Evolutionary conservation across 2,329 filamentous ascomycete species (phyloP).

Genomic region (Pezicula radicicola): DNA sequence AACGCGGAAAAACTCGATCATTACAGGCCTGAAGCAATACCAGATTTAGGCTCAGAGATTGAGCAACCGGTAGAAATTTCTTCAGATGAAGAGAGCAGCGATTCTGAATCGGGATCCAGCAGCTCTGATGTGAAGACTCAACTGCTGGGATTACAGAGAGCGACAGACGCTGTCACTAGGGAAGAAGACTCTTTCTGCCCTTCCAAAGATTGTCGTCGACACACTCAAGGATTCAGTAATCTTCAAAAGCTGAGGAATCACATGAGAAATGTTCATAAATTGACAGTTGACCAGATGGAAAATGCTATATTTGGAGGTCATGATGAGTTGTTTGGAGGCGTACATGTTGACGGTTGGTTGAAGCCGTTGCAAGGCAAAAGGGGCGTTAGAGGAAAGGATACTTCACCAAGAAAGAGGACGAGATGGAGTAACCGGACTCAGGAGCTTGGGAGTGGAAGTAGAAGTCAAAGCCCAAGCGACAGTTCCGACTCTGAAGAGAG

Average conservation of each 20-base stretch:
- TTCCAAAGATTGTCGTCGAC: slow-evolving; percentile 32
- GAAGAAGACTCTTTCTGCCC: slow-evolving; percentile 30
- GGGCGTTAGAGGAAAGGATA: slow-evolving; percentile 9
- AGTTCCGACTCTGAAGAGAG: neutral
- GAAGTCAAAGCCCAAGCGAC: neutral
- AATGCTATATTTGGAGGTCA: slow-evolving; percentile 37
- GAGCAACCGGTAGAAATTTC: neutral
- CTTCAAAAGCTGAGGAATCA: slow-evolving; percentile 38
- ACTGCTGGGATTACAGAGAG: neutral
- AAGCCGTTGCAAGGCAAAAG: slow-evolving; percentile 41
- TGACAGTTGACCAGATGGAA: slow-evolving; percentile 45
- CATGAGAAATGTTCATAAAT: slow-evolving; percentile 40
- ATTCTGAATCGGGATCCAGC: neutral
- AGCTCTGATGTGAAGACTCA: neutral
- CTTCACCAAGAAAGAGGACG: neutral
- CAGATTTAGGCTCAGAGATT: slow-evolving; percentile 8
- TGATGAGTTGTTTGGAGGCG: slow-evolving; percentile 54
- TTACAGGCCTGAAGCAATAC: slow-evolving; percentile 23
- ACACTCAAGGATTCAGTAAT: slow-evolving; percentile 34
- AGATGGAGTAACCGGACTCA: neutral
- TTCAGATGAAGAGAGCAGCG: neutral
- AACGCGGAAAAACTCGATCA: slow-evolving; percentile 7
- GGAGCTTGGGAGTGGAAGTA: too few species aligned
- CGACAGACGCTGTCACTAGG: neutral
- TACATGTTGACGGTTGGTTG: slow-evolving; percentile 68